Percentiles rank a stretch among this genome's conserved stretches.
These are phyloP conservation scores for Angomonas deanei DNA, from an alignment of 208 protist genomes.

Conservation along the genomic window DNA sequence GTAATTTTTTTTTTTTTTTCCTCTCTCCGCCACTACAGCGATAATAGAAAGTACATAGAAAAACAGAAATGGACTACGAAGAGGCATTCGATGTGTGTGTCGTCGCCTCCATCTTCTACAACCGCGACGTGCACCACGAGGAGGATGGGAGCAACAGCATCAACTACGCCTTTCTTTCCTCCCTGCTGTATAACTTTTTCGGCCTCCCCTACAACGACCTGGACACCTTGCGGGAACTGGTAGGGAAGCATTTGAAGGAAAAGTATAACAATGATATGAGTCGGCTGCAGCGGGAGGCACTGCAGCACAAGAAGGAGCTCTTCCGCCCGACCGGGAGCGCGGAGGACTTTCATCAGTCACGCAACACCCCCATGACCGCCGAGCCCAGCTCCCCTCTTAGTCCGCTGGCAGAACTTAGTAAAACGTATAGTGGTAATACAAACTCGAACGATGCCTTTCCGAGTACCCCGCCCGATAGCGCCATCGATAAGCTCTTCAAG, in stretches of 20 bases:
- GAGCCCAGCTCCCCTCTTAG: neutral
- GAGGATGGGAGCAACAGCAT: neutral
- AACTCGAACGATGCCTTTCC: too few species aligned
- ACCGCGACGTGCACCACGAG: neutral
- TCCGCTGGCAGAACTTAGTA: neutral
- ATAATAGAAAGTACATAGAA: neutral
- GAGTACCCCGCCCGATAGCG: too few species aligned
- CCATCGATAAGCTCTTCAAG: too few species aligned
- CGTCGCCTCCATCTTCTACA: neutral
- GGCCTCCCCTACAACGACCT: neutral
- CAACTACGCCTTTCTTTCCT: neutral
- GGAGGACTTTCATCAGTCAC: too few species aligned
- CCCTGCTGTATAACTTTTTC: neutral
- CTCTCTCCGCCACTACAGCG: too few species aligned
- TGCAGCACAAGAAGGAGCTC: neutral
- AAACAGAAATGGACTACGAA: conserved; percentile 1
- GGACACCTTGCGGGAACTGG: neutral
- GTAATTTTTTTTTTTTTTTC: neutral
- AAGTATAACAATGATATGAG: neutral
- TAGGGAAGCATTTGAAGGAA: neutral
- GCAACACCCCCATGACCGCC: neutral
- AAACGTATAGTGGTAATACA: neutral
- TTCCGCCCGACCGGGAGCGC: too few species aligned
- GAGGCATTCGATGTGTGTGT: conserved; percentile 1
- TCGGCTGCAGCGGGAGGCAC: neutral